These are phyloP conservation scores for Actinidia chinensis DNA, from an alignment of 179 eudicot species.

Conservation along the genomic window DNA sequence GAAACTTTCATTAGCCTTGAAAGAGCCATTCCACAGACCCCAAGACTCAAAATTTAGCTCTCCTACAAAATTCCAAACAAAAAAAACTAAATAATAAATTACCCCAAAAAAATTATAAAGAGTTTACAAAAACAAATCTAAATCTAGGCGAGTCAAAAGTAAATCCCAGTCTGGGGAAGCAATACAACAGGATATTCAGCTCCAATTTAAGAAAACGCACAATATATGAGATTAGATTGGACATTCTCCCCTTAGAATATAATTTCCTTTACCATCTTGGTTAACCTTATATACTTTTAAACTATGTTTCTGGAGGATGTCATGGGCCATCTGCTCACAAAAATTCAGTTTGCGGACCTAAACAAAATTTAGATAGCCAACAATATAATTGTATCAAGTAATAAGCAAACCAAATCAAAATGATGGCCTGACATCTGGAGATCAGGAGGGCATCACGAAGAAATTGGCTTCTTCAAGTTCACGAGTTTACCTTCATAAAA, in stretches of 20 bases:
- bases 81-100: too few relatives aligned
- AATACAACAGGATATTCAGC: not conserved
- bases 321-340: conserved; percentile 67
- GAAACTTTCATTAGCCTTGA: too few relatives aligned
- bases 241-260: not conserved
- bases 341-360: conserved; percentile 64
- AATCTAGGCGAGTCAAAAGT: not conserved
- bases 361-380: conserved; percentile 15
- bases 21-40: too few relatives aligned
- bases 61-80: too few relatives aligned
- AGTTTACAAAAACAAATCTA: too few relatives aligned
- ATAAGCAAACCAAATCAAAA: conserved; percentile 15
- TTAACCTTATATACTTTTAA: conserved; percentile 68
- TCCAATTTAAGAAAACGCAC: conserved; percentile 5
- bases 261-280: conserved; percentile 52
- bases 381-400: not conserved
- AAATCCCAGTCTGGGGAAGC: not conserved
- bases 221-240: not conserved
- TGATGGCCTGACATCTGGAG: conserved; percentile 65
- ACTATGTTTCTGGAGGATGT: conserved; percentile 79
- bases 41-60: too few relatives aligned
- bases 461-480: conserved; percentile 67
- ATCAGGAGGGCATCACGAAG: conserved; percentile 85
- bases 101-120: too few relatives aligned
- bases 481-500: conserved; percentile 81